Evolutionary conservation across 2,329 filamentous ascomycete species (phyloP), one percentile per base, ranked within the genome.

Genomic region (Fusarium sp.): DNA sequence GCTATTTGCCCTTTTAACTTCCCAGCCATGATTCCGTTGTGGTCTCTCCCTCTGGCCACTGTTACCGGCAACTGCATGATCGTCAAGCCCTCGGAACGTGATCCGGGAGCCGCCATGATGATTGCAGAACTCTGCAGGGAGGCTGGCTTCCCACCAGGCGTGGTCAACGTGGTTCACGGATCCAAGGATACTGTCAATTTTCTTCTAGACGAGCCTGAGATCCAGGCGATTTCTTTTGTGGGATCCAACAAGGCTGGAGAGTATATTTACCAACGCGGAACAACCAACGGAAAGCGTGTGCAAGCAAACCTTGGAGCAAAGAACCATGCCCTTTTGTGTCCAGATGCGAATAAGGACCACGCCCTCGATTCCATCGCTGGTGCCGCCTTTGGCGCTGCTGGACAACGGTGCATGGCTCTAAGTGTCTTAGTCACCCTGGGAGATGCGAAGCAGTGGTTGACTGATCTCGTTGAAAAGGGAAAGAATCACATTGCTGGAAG

Each of bases 1-100:
- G 90, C 91, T 20, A 93, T 93, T 60, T 93, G 91, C 80, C 91
- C 91, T 1, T 93, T 93, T 77, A 93, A 94, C 82, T 94, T 94
- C 80, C 91, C 92, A 23, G 92, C 92, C 65, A 94, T 94, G 92
- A 94, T 94, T 75, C 92, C 92, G 1, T 82, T 94, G 22, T 94
- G 92, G 92, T 92, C 87, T 61, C 91, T 94, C 57, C 92, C 92
- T 9, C 88, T 94, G 68, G 92, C 92, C 32, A 90, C 90, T 6
- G 86, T 93, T 20, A 92, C 90, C 6, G 92, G 92, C 55, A 94
- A 94, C 82, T 93, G 90, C 14, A 82, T 92, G 56, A 85, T 94
- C 65, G 82, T 94, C 72, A 94, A 94, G 83, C 91, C 91, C 2
- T 94, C 91, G 1, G 91, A 94, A 81, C 86, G 91, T 52, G 91